Evolutionary conservation across 345 rosid species (phyloP), one percentile per base, ranked within the genome.

Genomic region (Cardiospermum halicacabum): DNA sequence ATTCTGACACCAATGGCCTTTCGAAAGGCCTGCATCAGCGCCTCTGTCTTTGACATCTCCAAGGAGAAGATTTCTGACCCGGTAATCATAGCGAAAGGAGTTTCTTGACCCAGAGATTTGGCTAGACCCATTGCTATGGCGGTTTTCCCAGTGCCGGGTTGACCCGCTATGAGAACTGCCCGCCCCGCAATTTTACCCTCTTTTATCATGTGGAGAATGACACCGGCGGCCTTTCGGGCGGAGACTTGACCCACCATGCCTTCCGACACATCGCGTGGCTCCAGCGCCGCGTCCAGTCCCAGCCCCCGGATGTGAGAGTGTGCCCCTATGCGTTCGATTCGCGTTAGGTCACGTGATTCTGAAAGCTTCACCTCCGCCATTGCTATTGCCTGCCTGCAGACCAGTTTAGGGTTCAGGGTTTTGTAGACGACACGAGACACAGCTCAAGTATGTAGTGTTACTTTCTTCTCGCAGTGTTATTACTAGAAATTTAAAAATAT

Each of bases 91-190:
- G 98, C 89, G 42, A 93, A 93, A 21, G 98, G 98, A 24, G 98
- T 93, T 65, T 93, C 98, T 18, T 81, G 80, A 12, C 98, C 98
- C 0, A 93, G 85, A 3, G 98, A 93, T 69, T 91, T 93, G 15
- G 98, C 98, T 92, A 93, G 87, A 12, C 98, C 98, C 96, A 93
- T 93, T 0, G 98, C 98, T 25, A 91, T 93, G 16, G 98, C 98
- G 0, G 97, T 93, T 64, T 93, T 93, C 4, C 98, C 97, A 0
- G 97, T 93, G 13, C 98, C 98, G 0, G 98, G 96, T n/a, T 93
- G 98, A 0, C 97, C 98, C 4, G 96, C 98, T 0, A 91, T 77
- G n/a, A 93, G 89, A 45, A 93, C 86, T 2, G 96, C 97, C n/a
- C 96, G 85, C 3, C 97, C 98, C 0, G 97, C 96, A 18, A 91